Base-by-base conservation (phyloP, 208 protist species). In the Trypanosoma boissoni region DNA sequence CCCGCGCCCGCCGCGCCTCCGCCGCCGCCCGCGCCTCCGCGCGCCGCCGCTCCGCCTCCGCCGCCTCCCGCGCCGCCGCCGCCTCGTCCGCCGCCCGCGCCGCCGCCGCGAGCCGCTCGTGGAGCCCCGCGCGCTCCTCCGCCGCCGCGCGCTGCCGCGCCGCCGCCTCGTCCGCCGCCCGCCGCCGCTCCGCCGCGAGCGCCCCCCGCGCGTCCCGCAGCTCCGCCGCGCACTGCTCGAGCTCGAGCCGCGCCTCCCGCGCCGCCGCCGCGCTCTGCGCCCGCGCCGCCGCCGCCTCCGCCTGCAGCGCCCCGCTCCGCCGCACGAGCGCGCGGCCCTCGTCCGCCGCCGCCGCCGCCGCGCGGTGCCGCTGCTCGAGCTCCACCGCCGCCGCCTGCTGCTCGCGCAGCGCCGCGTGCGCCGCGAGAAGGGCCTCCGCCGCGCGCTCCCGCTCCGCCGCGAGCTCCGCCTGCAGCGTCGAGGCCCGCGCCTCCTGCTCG, bases 391-490 rank as follows among this genome's bases (percentile, higher is more conserved):
- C 80, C 14, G 61, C 69, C 55, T 91, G 83, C 71, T 83, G 79
- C 71, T 91, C 87, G 0, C 82, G 80, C 37, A 94, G 61, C 21
- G 87, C 83, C 37, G 76, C 73, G 72, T 91, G 78, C 9, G 87
- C 80, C 9, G 73, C 64, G 34, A 90, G 59, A 7, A 89, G 71
- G 65, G 87, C 78, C 58, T 88, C 78, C 14, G 66, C 70, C 44
- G 52, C 61, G 31, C 72, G 74, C 64, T 90, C 86, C 32, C 72
- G 64, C 68, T 91, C 81, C 60, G 83, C 73, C 10, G 75, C 24
- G 18, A 89, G 67, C 58, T 84, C 69, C 1, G 64, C 75, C 26
- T 63, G 61, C 49, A 76, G 44, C 4, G 68, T 27, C 16, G 83
- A 78, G 36, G 60, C 71, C 9, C 78, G 81, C 61, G 80, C 81